These are phyloP conservation scores for Stephania japonica DNA, from an alignment of 164 flowering plant genomes.

Conservation along the genomic window DNA sequence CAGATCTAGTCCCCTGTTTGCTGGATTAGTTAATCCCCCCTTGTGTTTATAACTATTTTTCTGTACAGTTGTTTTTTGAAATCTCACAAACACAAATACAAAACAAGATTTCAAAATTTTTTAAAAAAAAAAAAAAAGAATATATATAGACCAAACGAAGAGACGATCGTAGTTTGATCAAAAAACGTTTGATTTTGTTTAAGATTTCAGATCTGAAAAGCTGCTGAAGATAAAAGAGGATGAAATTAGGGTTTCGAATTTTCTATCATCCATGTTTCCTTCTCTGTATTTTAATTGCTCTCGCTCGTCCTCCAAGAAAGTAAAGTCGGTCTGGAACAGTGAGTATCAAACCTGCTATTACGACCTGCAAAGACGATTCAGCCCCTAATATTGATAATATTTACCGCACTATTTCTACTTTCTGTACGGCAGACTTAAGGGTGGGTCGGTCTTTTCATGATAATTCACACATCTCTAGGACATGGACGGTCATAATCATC, in stretches of 20 bases:
- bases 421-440: not conserved
- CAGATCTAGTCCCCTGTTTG: not conserved
- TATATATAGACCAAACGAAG: not conserved
- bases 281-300: not conserved
- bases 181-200: not conserved
- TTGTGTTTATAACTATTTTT: too few species aligned
- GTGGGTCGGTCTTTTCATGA: not conserved
- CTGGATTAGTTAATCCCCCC: too few species aligned
- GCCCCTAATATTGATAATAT: not conserved
- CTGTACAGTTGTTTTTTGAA: too few species aligned
- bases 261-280: too few species aligned
- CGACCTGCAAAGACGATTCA: not conserved
- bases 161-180: not conserved
- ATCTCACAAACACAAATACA: too few species aligned
- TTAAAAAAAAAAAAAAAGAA: too few species aligned
- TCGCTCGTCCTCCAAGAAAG: constrained; percentile 5
- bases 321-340: constrained; percentile 1
- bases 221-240: not conserved
- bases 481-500: not conserved
- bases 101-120: too few species aligned
- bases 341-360: not conserved
- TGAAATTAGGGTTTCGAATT: constrained; percentile 1
- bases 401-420: not conserved
- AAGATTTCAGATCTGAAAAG: not conserved
- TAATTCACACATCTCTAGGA: not conserved